A percentile compares a stretch with the other conserved stretches of the same genome.
These are phyloP conservation scores for Eucalyptus victrix DNA, from an alignment of 345 rosid genomes.

Conservation along the genomic window DNA sequence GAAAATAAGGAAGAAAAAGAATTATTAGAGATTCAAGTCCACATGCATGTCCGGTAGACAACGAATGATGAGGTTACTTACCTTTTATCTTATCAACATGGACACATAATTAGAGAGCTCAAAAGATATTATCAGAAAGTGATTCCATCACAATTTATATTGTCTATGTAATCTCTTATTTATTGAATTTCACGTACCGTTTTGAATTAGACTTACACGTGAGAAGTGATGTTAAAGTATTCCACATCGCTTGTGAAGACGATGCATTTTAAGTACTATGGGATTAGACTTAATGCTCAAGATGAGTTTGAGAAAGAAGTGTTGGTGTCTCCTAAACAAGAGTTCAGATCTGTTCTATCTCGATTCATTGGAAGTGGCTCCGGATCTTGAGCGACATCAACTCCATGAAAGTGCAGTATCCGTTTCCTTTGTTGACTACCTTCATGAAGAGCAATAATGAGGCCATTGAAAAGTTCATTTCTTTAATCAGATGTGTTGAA, in stretches of 20 bases:
- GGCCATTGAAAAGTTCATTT: background rate
- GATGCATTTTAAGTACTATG: too few species aligned
- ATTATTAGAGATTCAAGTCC: background rate
- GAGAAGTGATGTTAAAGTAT: background rate
- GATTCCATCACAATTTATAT: background rate
- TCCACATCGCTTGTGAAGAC: fast-evolving
- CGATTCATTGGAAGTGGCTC: background rate
- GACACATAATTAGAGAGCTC: background rate
- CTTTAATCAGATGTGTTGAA: background rate
- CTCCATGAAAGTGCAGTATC: background rate
- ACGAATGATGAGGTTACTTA: background rate
- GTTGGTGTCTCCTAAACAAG: background rate
- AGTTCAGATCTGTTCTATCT: background rate
- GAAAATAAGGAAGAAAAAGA: background rate
- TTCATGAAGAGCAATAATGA: background rate
- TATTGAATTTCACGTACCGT: fast-evolving
- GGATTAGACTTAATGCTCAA: background rate
- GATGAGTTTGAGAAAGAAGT: background rate
- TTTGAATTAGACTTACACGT: background rate
- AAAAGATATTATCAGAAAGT: background rate
- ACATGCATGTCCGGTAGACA: background rate
- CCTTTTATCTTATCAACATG: background rate
- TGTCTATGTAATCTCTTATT: fast-evolving
- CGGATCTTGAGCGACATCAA: background rate
- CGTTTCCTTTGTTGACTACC: background rate